phyloP scores from a whole-genome alignment of 1,284 basidiomycete genomes.

The Schizophyllum amplum region DNA sequence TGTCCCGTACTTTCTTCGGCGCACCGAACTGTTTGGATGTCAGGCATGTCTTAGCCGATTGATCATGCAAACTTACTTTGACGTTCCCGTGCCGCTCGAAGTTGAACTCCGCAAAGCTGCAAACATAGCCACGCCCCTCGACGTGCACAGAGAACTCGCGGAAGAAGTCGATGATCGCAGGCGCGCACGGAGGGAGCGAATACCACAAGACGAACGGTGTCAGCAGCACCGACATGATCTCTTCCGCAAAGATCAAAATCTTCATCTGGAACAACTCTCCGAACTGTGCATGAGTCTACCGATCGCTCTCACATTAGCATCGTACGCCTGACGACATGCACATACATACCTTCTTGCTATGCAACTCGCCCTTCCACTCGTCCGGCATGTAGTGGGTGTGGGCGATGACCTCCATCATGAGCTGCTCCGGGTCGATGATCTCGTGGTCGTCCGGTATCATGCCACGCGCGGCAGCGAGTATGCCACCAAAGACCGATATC shows the following conservation, averaged over 20 bases:
- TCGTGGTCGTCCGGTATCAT: constrained; percentile 95
- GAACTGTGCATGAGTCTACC: constrained; percentile 82
- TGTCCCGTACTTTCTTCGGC: constrained; percentile 56
- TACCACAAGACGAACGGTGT: constrained; percentile 94
- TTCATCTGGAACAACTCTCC: constrained; percentile 88
- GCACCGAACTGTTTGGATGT: constrained; percentile 58
- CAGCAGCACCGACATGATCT: constrained; percentile 84
- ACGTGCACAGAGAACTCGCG: constrained; percentile 95
- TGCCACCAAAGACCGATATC: constrained; percentile 79
- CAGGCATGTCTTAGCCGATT: neutral
- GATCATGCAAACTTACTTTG: constrained; percentile 41
- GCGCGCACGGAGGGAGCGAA: constrained; percentile 82
- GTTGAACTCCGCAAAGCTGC: constrained; percentile 97
- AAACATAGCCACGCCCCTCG: constrained; percentile 93
- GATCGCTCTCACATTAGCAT: constrained; percentile 5
- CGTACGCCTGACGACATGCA: neutral
- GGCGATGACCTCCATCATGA: constrained; percentile 86
- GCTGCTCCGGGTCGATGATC: constrained; percentile 88
- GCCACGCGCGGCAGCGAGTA: constrained; percentile 84
- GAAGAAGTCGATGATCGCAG: constrained; percentile 91
- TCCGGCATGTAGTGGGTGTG: constrained; percentile 95
- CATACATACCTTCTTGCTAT: constrained; percentile 69
- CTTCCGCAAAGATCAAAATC: constrained; percentile 78
- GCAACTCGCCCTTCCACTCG: constrained; percentile 84
- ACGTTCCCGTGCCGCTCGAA: constrained; percentile 88